phyloP scores from a whole-genome alignment of 768 basidiomycete genomes.

The Rhodotorula diobovata region DNA sequence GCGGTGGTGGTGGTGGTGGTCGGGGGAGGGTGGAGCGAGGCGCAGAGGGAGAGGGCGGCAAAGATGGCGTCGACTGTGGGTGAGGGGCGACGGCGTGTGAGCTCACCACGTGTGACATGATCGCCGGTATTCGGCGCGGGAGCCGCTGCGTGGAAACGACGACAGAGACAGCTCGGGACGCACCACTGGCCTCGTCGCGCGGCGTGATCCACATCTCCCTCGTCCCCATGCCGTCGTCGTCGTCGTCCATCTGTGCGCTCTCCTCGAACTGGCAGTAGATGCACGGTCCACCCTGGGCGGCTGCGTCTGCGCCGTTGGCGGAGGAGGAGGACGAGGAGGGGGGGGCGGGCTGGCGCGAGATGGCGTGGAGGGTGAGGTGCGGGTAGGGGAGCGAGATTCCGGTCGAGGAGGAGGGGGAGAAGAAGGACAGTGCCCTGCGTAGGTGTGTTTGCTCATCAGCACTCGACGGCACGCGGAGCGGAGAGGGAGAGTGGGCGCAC shows the following conservation, averaged over 20 bases:
- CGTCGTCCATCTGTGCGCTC: conserved; percentile 41
- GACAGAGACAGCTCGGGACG: conserved; percentile 45
- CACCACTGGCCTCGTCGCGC: conserved; percentile 57
- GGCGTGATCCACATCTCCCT: conserved; percentile 76
- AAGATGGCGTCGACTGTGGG: conserved; percentile 70
- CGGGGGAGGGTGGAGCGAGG: conserved; percentile 83
- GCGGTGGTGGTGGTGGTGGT: neutral
- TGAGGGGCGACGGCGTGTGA: neutral
- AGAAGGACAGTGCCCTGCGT: conserved; percentile 68
- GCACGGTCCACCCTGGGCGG: conserved; percentile 52
- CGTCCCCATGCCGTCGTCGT: conserved; percentile 46
- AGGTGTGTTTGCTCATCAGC: no score
- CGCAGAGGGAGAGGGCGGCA: conserved; percentile 76
- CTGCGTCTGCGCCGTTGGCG: neutral
- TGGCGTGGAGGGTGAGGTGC: conserved; percentile 85
- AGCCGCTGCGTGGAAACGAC: no score
- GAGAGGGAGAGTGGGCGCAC: conserved; percentile 50
- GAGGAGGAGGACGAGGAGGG: conserved; percentile 22
- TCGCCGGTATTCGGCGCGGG: no score
- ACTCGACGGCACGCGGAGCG: no score
- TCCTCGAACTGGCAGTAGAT: conserved; percentile 93
- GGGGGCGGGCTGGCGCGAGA: conserved; percentile 61
- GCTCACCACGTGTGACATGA: neutral
- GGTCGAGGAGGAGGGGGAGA: conserved; percentile 58
- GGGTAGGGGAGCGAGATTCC: conserved; percentile 86